phyloP scores from a whole-genome alignment of 1,284 basidiomycete genomes.

The Vanrija sp. region DNA sequence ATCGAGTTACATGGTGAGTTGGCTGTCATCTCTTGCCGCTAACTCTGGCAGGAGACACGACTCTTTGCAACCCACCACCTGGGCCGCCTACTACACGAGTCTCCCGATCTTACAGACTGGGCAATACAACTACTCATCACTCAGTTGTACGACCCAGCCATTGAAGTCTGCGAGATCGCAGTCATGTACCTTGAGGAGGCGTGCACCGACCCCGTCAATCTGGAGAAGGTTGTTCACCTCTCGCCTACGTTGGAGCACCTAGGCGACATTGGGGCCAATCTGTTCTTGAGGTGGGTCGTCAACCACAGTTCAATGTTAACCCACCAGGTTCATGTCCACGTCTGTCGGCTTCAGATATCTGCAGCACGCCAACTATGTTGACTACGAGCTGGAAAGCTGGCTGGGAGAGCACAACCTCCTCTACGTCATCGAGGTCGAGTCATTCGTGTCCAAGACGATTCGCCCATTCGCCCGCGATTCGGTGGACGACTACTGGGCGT shows the following conservation, averaged over 20 bases:
- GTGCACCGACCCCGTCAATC: conserved; percentile 74
- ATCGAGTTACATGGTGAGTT: conserved; percentile 72
- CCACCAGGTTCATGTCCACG: conserved; percentile 86
- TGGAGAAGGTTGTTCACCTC: conserved; percentile 90
- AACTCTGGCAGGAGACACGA: conserved; percentile 65
- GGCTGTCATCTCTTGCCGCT: not conserved
- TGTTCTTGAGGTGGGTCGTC: conserved; percentile 70
- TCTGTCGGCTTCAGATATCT: conserved; percentile 88
- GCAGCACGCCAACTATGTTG: conserved; percentile 85
- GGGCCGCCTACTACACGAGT: conserved; percentile 58
- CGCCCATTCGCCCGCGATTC: conserved; percentile 37
- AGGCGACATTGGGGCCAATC: conserved; percentile 82
- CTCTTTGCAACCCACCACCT: conserved; percentile 84
- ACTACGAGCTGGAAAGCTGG: conserved; percentile 93
- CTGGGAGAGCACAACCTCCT: conserved; percentile 58
- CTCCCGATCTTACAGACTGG: conserved; percentile 68
- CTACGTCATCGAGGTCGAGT: conserved; percentile 48
- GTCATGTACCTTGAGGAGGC: conserved; percentile 84
- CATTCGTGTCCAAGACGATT: conserved; percentile 45
- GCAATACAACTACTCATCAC: conserved; percentile 83
- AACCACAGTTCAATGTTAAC: not conserved
- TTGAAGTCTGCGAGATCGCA: conserved; percentile 84
- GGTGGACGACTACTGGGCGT: conserved; percentile 52
- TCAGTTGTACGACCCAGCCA: conserved; percentile 87
- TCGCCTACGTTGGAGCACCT: conserved; percentile 92